Conservation (phyloP, 2,329 filamentous ascomycete species). For the Ophiostoma montium region DNA sequence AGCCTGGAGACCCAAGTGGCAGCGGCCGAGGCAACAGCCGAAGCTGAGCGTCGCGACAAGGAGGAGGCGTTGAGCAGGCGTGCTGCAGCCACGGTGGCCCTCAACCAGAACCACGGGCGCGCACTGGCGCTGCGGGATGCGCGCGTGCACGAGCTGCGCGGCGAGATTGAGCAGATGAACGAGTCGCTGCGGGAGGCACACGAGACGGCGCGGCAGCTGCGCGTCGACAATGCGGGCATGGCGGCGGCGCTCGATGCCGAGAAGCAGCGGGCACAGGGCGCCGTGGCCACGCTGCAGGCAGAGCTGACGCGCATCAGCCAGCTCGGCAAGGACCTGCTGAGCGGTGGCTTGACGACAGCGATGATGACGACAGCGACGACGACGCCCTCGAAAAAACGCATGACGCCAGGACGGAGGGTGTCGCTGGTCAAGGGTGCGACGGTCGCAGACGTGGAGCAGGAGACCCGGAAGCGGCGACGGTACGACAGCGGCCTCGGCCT, state of each 20-base stretch:
- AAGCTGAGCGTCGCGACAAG: conserved; percentile 6
- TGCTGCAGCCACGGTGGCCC: conserved; percentile 9
- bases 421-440: neutral
- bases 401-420: neutral
- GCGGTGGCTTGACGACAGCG: neutral
- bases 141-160: conserved; percentile 31
- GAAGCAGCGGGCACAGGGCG: conserved; percentile 25
- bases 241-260: conserved; percentile 24
- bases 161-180: conserved; percentile 34
- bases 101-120: conserved; percentile 29
- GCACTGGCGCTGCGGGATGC: conserved; percentile 38
- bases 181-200: conserved; percentile 28
- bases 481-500: conserved; percentile 43
- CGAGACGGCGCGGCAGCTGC: conserved; percentile 29
- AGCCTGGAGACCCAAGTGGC: conserved; percentile 9
- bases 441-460: neutral
- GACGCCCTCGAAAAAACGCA: neutral
- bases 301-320: conserved; percentile 35
- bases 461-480: conserved; percentile 26
- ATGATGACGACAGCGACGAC: no score
- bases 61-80: conserved; percentile 4
- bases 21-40: conserved; percentile 12
- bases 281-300: conserved; percentile 34
- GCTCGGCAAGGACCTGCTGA: conserved; percentile 32
- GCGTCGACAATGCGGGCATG: conserved; percentile 25